phyloP scores from a whole-genome alignment of 257 asterid genomes.

The Knoxia roxburghii region DNA sequence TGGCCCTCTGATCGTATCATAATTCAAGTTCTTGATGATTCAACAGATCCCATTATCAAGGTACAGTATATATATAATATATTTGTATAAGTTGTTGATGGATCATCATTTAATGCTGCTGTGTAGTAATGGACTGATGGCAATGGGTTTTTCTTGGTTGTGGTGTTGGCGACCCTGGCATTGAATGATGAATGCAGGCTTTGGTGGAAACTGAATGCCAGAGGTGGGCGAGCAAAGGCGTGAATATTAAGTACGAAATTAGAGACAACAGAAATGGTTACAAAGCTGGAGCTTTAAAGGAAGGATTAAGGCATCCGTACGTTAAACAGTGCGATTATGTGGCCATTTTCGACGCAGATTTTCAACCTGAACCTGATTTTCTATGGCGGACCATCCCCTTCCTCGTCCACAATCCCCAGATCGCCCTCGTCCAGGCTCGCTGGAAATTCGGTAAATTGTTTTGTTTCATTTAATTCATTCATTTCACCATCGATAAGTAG shows the following conservation, averaged over 20 bases:
- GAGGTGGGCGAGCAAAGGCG: conserved; percentile 91
- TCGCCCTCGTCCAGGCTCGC: conserved; percentile 88
- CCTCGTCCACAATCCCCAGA: conserved; percentile 66
- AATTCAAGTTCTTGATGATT: conserved; percentile 88
- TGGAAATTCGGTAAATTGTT: conserved; percentile 77
- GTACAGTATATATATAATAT: too few relatives aligned
- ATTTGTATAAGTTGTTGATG: conserved; percentile 7
- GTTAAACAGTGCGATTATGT: conserved; percentile 82
- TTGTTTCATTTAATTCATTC: not conserved
- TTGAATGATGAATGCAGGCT: conserved; percentile 44
- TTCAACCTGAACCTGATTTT: conserved; percentile 92
- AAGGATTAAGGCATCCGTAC: conserved; percentile 65
- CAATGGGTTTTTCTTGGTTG: not conserved
- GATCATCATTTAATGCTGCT: conserved; percentile 2
- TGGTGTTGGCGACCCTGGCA: not conserved
- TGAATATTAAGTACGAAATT: conserved; percentile 82
- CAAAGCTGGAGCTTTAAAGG: conserved; percentile 91
- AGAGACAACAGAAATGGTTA: conserved; percentile 86
- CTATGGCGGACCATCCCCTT: conserved; percentile 78
- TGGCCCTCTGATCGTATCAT: conserved; percentile 92
- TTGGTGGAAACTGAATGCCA: conserved; percentile 88
- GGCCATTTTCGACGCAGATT: conserved; percentile 88
- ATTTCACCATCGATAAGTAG: not conserved
- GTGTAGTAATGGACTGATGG: not conserved
- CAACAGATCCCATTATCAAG: conserved; percentile 71